Evolutionary conservation across 1,139 yeast species (phyloP).

Genomic region (Yamadazyma spencermartinsiae): DNA sequence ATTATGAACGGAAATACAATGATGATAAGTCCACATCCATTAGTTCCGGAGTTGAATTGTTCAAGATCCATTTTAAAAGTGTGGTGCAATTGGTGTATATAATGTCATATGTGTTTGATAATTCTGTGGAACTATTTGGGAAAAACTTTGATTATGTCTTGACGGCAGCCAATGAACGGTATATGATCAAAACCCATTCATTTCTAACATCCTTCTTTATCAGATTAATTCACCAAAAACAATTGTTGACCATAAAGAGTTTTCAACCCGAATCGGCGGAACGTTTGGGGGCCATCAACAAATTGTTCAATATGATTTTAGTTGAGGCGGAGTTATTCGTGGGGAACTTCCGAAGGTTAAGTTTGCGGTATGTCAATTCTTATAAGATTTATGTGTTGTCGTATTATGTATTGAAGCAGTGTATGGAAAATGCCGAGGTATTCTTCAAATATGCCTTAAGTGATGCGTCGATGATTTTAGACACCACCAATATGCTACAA

Average conservation of each 20-base stretch:
- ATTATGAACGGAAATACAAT: constrained; percentile 39
- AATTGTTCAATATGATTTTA: constrained; percentile 35
- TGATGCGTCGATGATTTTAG: constrained; percentile 32
- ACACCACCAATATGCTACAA: constrained; percentile 44
- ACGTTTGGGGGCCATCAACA: constrained; percentile 37
- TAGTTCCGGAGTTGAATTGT: constrained; percentile 45
- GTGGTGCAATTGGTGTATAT: constrained; percentile 48
- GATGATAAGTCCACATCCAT: constrained; percentile 32
- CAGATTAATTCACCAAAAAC: constrained; percentile 42
- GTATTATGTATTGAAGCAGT: constrained; percentile 42
- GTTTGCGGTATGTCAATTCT: constrained; percentile 41
- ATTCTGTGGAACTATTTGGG: constrained; percentile 46
- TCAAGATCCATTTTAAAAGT: constrained; percentile 44
- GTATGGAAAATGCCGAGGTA: constrained; percentile 43
- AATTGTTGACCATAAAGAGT: constrained; percentile 29
- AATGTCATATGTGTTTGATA: constrained; percentile 47
- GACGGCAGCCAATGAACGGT: constrained; percentile 41
- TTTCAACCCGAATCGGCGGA: constrained; percentile 20
- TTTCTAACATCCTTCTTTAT: constrained; percentile 44
- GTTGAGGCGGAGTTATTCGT: constrained; percentile 47
- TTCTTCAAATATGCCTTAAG: constrained; percentile 35
- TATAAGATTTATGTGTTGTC: constrained; percentile 46
- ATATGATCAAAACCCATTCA: constrained; percentile 46
- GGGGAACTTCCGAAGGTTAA: constrained; percentile 43
- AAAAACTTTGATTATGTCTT: constrained; percentile 40